Percentiles rank a stretch among this genome's conserved stretches.
Evolutionary conservation across 1,284 basidiomycete species (phyloP).

Genomic region (Anthracocystis panici-leucophaei): DNA sequence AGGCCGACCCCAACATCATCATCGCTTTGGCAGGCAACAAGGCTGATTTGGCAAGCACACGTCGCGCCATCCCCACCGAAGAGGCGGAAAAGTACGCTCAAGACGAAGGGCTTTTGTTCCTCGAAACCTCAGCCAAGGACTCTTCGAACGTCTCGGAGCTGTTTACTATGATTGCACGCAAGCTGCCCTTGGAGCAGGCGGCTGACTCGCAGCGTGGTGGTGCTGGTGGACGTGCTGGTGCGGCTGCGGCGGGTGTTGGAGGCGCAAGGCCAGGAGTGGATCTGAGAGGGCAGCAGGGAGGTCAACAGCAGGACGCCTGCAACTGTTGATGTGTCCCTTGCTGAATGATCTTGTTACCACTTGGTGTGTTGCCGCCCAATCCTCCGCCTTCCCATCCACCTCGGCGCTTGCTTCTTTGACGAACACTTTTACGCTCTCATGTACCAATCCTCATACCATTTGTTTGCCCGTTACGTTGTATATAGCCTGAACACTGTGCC

Average conservation of each 20-base stretch:
- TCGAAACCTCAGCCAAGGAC: slow-evolving; percentile 93
- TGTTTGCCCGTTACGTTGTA: slow-evolving; percentile 8
- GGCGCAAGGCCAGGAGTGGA: slow-evolving; percentile 53
- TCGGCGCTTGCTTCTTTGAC: background rate
- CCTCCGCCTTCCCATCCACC: background rate
- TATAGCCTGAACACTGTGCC: slow-evolving; percentile 6
- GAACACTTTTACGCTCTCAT: slow-evolving; percentile 19
- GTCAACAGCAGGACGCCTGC: slow-evolving; percentile 54
- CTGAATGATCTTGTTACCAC: background rate
- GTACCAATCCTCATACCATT: slow-evolving; percentile 22
- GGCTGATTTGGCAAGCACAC: slow-evolving; percentile 80
- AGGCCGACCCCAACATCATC: slow-evolving; percentile 91
- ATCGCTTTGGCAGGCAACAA: slow-evolving; percentile 93
- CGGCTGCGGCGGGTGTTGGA: slow-evolving; percentile 22
- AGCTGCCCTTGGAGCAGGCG: slow-evolving; percentile 64
- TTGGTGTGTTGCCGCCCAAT: no score
- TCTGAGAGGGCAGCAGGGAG: slow-evolving; percentile 47
- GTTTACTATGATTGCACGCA: slow-evolving; percentile 66
- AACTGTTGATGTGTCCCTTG: slow-evolving; percentile 41
- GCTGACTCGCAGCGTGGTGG: slow-evolving; percentile 42
- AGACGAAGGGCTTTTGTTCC: slow-evolving; percentile 94
- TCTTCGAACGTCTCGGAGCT: slow-evolving; percentile 88
- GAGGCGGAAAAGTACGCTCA: slow-evolving; percentile 89
- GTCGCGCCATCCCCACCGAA: slow-evolving; percentile 61
- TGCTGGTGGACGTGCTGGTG: slow-evolving; percentile 40